Percentiles rank a stretch among this genome's conserved stretches.
phyloP scores from a whole-genome alignment of 2,329 filamentous ascomycete genomes.

The Dactylellina drechsleri region DNA sequence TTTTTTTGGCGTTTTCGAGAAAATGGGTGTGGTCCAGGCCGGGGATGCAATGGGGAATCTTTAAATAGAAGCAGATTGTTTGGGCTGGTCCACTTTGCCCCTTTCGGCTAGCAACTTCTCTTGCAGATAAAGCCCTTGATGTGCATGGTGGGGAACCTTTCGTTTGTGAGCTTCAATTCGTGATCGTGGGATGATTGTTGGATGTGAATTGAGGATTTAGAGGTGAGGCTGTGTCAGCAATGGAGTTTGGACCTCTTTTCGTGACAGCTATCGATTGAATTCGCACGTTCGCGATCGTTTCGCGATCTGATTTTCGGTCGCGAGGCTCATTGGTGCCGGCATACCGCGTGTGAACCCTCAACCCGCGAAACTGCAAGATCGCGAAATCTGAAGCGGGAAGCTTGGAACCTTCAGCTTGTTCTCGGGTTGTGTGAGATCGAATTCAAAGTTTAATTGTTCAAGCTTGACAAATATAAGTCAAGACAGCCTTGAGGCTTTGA shows the following conservation, averaged over 20 bases:
- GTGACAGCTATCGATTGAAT: too few relatives aligned
- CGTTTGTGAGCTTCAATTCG: constrained; percentile 10
- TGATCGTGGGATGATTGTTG: not conserved
- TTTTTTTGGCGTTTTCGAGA: constrained; percentile 11
- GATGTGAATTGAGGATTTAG: not conserved
- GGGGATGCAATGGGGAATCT: constrained; percentile 3
- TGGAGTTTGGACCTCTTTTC: not conserved
- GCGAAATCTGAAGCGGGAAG: too few relatives aligned
- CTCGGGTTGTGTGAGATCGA: too few relatives aligned
- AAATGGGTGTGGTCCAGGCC: constrained; percentile 1
- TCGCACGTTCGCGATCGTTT: too few relatives aligned
- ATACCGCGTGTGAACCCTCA: too few relatives aligned
- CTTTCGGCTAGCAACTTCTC: constrained; percentile 2
- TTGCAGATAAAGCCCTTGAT: not conserved
- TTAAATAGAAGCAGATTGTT: constrained; percentile 32
- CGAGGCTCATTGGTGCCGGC: too few relatives aligned
- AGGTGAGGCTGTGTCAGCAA: not conserved
- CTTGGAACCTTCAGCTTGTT: too few relatives aligned
- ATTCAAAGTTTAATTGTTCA: too few relatives aligned
- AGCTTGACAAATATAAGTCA: too few relatives aligned
- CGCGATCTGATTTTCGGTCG: too few relatives aligned
- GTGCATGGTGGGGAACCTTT: constrained; percentile 22
- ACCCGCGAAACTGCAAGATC: too few relatives aligned
- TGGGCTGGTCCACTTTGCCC: constrained; percentile 9
- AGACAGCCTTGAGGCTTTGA: too few relatives aligned